phyloP scores from a whole-genome alignment of 2,329 filamentous ascomycete genomes.

The Beauveria medogensis region DNA sequence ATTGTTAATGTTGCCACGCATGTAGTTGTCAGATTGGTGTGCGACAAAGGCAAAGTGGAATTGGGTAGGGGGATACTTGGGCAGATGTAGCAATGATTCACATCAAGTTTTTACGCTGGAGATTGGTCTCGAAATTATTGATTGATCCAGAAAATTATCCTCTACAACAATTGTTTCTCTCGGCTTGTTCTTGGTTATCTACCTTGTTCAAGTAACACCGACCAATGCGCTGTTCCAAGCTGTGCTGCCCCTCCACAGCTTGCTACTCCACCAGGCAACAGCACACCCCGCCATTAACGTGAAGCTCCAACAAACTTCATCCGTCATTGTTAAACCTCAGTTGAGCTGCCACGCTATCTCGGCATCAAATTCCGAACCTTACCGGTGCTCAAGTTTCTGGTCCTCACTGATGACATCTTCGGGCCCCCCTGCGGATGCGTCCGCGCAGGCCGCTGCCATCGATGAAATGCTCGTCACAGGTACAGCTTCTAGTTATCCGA shows the following conservation, averaged over 20 bases:
- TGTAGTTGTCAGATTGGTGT: neutral
- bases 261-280: constrained; percentile 7
- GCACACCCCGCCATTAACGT: constrained; percentile 6
- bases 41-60: neutral
- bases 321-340: neutral
- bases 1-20: neutral
- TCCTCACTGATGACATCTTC: neutral
- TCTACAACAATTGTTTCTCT: too few species aligned
- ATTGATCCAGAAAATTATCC: too few species aligned
- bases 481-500: neutral
- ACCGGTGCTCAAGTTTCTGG: neutral
- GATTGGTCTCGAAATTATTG: too few species aligned
- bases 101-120: too few species aligned
- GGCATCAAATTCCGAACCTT: neutral
- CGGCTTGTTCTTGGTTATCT: too few species aligned
- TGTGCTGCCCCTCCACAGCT: neutral
- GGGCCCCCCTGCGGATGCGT: neutral
- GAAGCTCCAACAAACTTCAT: constrained; percentile 5
- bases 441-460: neutral
- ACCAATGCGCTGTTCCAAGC: neutral
- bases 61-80: too few species aligned
- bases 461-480: neutral
- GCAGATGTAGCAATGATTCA: too few species aligned
- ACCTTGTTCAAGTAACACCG: too few species aligned
- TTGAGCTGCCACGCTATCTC: neutral